Evolutionary conservation across 2,329 filamentous ascomycete species (phyloP), one percentile per base, ranked within the genome.

Genomic region (Aspergillus sp.): DNA sequence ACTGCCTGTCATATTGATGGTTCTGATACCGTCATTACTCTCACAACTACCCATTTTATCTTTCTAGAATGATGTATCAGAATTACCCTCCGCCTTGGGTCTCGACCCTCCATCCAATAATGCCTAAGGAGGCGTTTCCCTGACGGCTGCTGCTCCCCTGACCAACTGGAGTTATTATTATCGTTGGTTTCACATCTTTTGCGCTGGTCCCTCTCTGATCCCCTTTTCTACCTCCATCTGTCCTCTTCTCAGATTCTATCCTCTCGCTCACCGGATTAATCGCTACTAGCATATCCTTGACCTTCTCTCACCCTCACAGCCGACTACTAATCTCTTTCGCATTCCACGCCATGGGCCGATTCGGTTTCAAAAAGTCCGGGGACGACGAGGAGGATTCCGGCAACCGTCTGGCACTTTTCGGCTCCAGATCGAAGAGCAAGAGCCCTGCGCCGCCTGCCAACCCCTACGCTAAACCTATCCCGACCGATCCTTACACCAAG

Each of bases 381-480:
- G 79, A 80, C 64, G 78, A 79, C 62, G 81, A 77, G 68, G 83
- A 83, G 51, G 78, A 83, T 60, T 76, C 77, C 54, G 75, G 75
- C 41, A 81, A 79, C 72, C 83, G 84, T 72, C 78, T 77, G 59
- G 83, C 84, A n/a, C 82, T 88, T 32, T 88, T 88, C 67, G 84
- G 84, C 64, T 78, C 78, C 65, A 78, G 82, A 64, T 81, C 79
- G 54, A 86, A 84, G 72, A 80, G 78, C 66, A 85, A 85, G 72
- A 81, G 78, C 57, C 77, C 83, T 27, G 78, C 80, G 27, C 77
- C 82, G 32, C 72, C 79, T 38, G 76, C 77, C 27, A 85, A 88
- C 69, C 85, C 85, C 23, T 86, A 86, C 66, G 84, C 84, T 47
- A 81, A 83, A 52, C 77, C 83, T 5, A 79, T 82, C 27, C 75